These are phyloP conservation scores for Arctium lappa DNA, from an alignment of 129 eudicot species.

Conservation along the genomic window DNA sequence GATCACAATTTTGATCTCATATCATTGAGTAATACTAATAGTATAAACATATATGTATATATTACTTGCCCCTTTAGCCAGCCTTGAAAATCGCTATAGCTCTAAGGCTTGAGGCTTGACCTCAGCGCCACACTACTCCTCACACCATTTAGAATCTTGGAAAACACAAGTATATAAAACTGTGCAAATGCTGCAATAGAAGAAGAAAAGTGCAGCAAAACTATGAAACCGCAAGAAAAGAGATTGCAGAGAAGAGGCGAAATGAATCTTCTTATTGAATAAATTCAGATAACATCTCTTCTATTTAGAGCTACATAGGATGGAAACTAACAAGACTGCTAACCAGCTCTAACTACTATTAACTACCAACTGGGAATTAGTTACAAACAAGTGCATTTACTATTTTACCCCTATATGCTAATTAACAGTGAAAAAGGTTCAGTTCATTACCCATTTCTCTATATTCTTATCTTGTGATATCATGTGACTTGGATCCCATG, in stretches of 20 bases:
- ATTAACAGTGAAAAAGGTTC: no score
- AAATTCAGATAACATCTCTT: neutral
- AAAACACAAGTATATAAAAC: no score
- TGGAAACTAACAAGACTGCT: no score
- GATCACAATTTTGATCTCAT: neutral
- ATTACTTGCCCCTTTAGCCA: neutral
- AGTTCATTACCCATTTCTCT: no score
- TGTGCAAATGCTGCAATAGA: no score
- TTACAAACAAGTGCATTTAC: no score
- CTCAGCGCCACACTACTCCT: neutral
- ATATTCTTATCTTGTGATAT: no score
- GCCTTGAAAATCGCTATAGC: neutral
- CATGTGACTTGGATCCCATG: no score
- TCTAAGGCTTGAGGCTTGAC: neutral
- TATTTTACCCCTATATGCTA: no score
- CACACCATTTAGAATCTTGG: neutral
- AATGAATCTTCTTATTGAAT: neutral
- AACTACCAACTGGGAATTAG: no score
- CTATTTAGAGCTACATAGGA: neutral
- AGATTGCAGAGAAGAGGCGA: neutral
- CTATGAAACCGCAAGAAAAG: neutral
- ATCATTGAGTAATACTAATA: neutral
- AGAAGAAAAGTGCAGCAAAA: neutral
- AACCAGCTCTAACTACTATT: no score
- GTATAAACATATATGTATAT: neutral